Evolutionary conservation across 768 basidiomycete genomes (phyloP), one percentile per base, ranked within the genome.

Genomic region (Boletus reticuloceps): DNA sequence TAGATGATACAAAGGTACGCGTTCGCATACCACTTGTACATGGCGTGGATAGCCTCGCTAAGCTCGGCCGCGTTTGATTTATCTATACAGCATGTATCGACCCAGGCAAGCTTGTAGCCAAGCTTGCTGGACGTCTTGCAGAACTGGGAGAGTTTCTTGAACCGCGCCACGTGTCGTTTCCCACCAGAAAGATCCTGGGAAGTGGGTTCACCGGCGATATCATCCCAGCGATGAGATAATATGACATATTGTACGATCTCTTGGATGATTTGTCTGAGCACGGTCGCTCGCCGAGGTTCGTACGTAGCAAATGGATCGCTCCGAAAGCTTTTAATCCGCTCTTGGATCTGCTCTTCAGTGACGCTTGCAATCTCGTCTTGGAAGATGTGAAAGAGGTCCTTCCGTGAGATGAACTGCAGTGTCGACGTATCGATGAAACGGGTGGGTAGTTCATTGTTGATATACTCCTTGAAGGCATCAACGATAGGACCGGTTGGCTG

Each of bases 51-150:
- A 25, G 25, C 25, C 25, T 25, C 25, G 25, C 25, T 25, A 1
- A 25, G 25, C 25, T 25, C 25, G 4, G 9, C 22, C 1, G 44
- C 52, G 38, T 54, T 59, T 3, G 40, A 25, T 37, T 54, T 55
- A 41, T 68, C 55, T 43, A 68, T 61, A 34, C 61, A 67, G 20
- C 55, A 65, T 2, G 58, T 65, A 36, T 67, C 58, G 39, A 50
- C 36, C 54, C 62, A 47, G 19, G 37, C 43, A 10, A 60, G 16
- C 41, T 49, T 55, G 29, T n/a, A 25, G 45, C 53, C 48, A 17
- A 51, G 22, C 16, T 37, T 17, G 16, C 32, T 14, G 10, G 55
- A 32, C 17, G 41, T 44, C 25, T 52, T 7, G 44, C 56, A 58
- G 38, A 58, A 57, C 12, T 57, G 22, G 7, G 11, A 20, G 2